phyloP scores from a whole-genome alignment of 345 rosid species.

The Salix exigua region DNA sequence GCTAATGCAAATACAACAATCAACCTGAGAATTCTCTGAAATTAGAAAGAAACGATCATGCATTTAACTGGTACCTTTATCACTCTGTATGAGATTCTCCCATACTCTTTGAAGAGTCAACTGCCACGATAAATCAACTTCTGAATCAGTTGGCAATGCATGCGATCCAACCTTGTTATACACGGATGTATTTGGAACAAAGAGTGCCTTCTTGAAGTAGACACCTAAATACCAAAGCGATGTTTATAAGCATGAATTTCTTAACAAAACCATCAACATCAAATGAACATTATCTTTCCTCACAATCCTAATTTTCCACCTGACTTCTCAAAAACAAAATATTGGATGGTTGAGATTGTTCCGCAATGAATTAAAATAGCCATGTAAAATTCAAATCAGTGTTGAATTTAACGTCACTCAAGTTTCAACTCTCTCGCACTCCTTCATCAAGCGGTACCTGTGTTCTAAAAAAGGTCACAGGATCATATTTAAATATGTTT shows the following conservation, averaged over 20 bases:
- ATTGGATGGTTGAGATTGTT: not conserved
- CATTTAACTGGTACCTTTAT: slow-evolving; percentile 40
- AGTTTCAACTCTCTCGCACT: slow-evolving; percentile 8
- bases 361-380: not conserved
- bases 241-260: not conserved
- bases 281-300: not conserved
- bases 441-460: not conserved
- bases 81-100: slow-evolving; percentile 60
- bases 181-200: slow-evolving; percentile 77
- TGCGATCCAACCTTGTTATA: slow-evolving; percentile 79
- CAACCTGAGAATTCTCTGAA: not conserved
- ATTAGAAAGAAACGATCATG: not conserved
- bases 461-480: not conserved
- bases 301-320: not conserved
- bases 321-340: not conserved
- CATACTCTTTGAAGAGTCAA: slow-evolving; percentile 67
- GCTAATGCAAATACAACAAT: not conserved
- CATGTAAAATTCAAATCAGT: not conserved
- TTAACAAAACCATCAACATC: not conserved
- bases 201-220: slow-evolving; percentile 76
- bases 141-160: slow-evolving; percentile 38
- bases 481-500: slow-evolving; percentile 10
- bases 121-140: slow-evolving; percentile 77
- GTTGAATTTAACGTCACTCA: not conserved
- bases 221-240: slow-evolving; percentile 48